Base-by-base conservation (phyloP, 208 protist genomes). In the Angomonas desouzai region DNA sequence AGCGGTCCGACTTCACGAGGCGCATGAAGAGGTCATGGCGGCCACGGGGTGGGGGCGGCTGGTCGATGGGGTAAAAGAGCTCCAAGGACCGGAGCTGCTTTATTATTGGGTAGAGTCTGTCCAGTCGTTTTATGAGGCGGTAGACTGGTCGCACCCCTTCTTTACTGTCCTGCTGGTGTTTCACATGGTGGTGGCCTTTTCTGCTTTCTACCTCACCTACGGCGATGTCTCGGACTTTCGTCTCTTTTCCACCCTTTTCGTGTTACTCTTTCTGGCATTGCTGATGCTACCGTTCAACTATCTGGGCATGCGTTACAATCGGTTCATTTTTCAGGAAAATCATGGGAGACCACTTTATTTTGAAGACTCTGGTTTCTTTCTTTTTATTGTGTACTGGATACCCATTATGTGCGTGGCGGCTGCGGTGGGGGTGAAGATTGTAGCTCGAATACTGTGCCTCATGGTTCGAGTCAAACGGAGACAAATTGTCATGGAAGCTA, bases 121-220 rank as follows among this genome's bases (percentile, higher is more conserved):
- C 0, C 16, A 23, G 18, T 32, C 43, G 0, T 91, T 91, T 56
- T 58, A 79, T 16, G 18, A 34, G 1, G 75, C 84, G 3, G 76
- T 92, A 13, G 74, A 91, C 58, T 94, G 85, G 83, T 74, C 64
- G 0, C 85, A 94, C 62, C 85, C 83, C 0, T 88, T 92, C 62
- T 91, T 94, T 29, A 53, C 20, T 7, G 89, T 77, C 62, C 72
- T 94, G 13, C 57, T 53, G 1, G 67, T 34, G 10, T 89, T 89
- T 62, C 89, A 94, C 49, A 9, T 66, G 0, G 0, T 77, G 3
- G 48, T 92, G 10, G 56, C 76, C 62, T 28, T 70, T 23, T 11
- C 33, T n/a, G 64, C 73, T 1, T 0, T 81, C 13, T 40, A 66
- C 25, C n/a, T 57, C 18, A 83, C 66, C 0, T 64, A 49, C 32